A percentile compares a stretch with the other conserved stretches of the same genome.
These are phyloP conservation scores for Dioszegia hungarica DNA, from an alignment of 768 basidiomycete species.

Conservation along the genomic window DNA sequence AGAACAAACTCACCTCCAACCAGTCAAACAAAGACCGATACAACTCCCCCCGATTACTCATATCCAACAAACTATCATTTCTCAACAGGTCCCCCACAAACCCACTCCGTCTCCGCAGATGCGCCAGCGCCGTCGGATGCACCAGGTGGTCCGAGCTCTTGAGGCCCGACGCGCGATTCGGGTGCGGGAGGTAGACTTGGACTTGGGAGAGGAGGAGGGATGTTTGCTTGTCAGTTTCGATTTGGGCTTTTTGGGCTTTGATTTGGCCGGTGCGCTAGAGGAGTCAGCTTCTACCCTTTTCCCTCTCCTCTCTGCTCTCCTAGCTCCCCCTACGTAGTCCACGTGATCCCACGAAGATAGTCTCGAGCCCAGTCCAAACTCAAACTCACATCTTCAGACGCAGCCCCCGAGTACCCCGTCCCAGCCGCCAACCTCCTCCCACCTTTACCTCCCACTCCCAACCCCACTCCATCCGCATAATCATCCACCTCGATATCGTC, in stretches of 20 bases:
- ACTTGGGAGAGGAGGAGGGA: conserved; percentile 65
- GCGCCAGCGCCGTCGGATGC: conserved; percentile 76
- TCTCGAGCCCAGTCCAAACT: no score
- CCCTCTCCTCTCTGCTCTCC: no score
- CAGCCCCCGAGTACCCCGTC: conserved; percentile 78
- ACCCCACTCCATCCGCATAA: neutral
- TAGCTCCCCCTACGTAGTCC: no score
- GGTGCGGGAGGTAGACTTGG: conserved; percentile 75
- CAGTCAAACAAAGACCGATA: conserved; percentile 89
- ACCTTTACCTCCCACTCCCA: conserved; percentile 27
- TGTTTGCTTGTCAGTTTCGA: conserved; percentile 67
- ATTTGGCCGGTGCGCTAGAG: conserved; percentile 70
- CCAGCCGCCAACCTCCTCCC: conserved; percentile 52
- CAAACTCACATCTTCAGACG: conserved; percentile 75
- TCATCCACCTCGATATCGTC: conserved; percentile 10
- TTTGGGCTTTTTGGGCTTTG: conserved; percentile 70
- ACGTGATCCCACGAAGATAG: no score
- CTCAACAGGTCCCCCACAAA: conserved; percentile 76
- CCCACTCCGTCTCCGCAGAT: conserved; percentile 85
- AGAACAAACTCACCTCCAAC: conserved; percentile 65
- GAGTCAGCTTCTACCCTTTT: neutral
- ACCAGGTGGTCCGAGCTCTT: conserved; percentile 72
- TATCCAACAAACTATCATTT: conserved; percentile 89
- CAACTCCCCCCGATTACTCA: conserved; percentile 77
- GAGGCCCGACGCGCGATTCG: conserved; percentile 69